A percentile compares a stretch with the other conserved stretches of the same genome.
Conservation (phyloP, 495 filamentous ascomycete genomes). For the Aspergillus haitiensis region DNA sequence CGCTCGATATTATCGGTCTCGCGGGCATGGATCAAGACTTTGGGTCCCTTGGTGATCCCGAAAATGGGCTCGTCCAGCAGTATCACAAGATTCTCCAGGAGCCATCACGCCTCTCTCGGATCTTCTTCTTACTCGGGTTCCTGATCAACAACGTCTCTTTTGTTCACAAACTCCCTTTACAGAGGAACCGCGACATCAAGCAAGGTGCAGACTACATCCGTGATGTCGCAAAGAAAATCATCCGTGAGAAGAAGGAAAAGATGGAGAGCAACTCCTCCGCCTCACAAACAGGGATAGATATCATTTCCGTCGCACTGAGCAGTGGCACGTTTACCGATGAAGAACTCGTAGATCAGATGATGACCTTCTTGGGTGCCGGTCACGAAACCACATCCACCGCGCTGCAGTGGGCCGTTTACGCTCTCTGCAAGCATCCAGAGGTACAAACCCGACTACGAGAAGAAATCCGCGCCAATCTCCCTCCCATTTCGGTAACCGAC, state of each 20-base stretch:
- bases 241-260: constrained; percentile 65
- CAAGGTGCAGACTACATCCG: constrained; percentile 59
- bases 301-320: constrained; percentile 78
- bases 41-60: constrained; percentile 62
- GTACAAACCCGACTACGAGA: constrained; percentile 58
- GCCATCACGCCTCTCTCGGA: constrained; percentile 20
- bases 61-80: constrained; percentile 60
- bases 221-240: constrained; percentile 61
- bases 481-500: constrained; percentile 47
- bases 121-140: constrained; percentile 46
- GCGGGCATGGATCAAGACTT: constrained; percentile 87
- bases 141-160: constrained; percentile 36
- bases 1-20: constrained; percentile 86
- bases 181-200: constrained; percentile 63
- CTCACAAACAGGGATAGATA: constrained; percentile 60
- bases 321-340: constrained; percentile 75
- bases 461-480: constrained; percentile 63
- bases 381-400: constrained; percentile 74
- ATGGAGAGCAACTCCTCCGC: constrained; percentile 47
- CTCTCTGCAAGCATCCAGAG: constrained; percentile 57
- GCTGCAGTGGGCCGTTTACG: constrained; percentile 60
- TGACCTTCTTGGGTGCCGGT: constrained; percentile 92
- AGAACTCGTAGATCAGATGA: constrained; percentile 83
- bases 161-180: constrained; percentile 56
- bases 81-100: constrained; percentile 55